Evolutionary conservation across 768 basidiomycete genomes (phyloP), one percentile per base, ranked within the genome.

Genomic region (Crassisporium funariophilum): DNA sequence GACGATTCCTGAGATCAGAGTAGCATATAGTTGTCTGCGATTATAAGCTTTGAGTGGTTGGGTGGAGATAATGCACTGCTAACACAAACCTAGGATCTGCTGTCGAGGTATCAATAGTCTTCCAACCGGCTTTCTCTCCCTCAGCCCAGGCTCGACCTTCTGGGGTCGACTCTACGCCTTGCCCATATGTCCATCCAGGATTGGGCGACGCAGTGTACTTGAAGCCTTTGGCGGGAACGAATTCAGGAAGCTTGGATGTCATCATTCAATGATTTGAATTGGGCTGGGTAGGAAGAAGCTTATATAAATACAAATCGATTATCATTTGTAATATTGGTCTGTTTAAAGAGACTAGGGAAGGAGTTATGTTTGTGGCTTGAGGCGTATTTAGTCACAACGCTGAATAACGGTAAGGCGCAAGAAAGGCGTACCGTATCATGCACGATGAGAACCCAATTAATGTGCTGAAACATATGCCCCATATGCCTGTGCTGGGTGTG

Each of bases 1-100:
- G 5, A 73, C 68, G 37, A 86, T 70, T 10, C 80, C 83, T 33
- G 74, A 75, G 6, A 73, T 72, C 53, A 84, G 57, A 42, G 83
- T 55, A 11, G 65, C 64, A 54, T 86, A 83, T 6, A 74, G 19
- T 27, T 56, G 54, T 38, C 72, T 73, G 36, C 34, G 21, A 21
- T 16, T 34, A 9, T 16, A 17, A 25, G 15, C 16, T 12, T 11
- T 15, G 13, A 8, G 12, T 25, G 25, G 9, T 23, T 36, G 35
- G 27, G 40, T 27, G 25, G 6, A n/a, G n/a, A n/a, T n/a, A 11
- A 40, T 12, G 16, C 12, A 17, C 23, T 5, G 11, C 5, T 34
- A 35, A n/a, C 25, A 47, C 64, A 19, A 25, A 71, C 74, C 60
- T 58, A 16, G 67, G 58, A 42, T 73, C 68, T 43, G 63, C 64